phyloP scores from a whole-genome alignment of 1,284 basidiomycete species.

The Takashimella koratensis region DNA sequence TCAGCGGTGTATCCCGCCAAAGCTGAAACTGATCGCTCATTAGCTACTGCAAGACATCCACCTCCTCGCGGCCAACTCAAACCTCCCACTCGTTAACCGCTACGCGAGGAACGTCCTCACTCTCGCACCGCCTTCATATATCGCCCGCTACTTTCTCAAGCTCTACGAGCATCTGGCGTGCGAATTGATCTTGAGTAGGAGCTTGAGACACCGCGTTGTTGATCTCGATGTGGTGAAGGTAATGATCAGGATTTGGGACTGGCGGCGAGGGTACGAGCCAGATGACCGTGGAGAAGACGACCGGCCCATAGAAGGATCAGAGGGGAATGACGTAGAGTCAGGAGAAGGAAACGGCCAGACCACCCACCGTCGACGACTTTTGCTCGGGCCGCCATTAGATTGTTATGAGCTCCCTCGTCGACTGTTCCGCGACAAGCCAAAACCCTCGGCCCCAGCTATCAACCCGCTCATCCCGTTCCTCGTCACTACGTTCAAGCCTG shows the following conservation, averaged over 20 bases:
- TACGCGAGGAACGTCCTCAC: slow-evolving; percentile 57
- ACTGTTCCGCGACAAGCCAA: slow-evolving; percentile 31
- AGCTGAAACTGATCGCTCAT: neutral
- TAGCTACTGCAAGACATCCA: slow-evolving; percentile 73
- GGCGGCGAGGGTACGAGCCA: slow-evolving; percentile 14
- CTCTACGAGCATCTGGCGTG: slow-evolving; percentile 24
- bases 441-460: slow-evolving; percentile 13
- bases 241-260: slow-evolving; percentile 33
- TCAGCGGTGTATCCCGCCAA: neutral
- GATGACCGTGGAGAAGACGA: no score
- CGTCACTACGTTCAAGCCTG: slow-evolving; percentile 26
- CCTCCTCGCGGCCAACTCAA: slow-evolving; percentile 59
- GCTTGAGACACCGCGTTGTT: slow-evolving; percentile 36
- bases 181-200: slow-evolving; percentile 21
- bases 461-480: slow-evolving; percentile 46
- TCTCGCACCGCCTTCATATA: slow-evolving; percentile 19
- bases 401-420: slow-evolving; percentile 42
- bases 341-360: neutral
- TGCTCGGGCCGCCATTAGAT: slow-evolving; percentile 11
- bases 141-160: slow-evolving; percentile 31
- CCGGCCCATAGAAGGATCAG: slow-evolving; percentile 1
- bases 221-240: slow-evolving; percentile 24
- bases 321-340: no score
- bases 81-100: slow-evolving; percentile 58
- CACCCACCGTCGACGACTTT: neutral